Base-by-base conservation (phyloP, 257 asterid genomes). In the Solanum arcanum region DNA sequence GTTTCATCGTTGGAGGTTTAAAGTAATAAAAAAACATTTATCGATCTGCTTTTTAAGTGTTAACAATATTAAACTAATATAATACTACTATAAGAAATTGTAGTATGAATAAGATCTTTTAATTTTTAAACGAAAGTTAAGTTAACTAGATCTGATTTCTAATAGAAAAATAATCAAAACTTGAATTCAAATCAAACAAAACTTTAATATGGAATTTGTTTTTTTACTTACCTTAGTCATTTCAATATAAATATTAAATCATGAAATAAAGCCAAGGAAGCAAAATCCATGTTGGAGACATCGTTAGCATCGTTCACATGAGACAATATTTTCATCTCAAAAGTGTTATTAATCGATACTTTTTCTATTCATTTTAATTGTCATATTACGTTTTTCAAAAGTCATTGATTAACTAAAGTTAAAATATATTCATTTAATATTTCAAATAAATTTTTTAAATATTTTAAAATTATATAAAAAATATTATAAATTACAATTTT, bases 401-500 rank as follows among this genome's bases (percentile, higher is more conserved):
- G 3, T 52, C 0, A 52, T 52, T 16, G 0, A 52, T 0, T 2
- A 52, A 52, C 6, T 0, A 16, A 52, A 52, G 1, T 16, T 52
- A 52, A 3, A 52, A 15, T 52, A 52, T 3, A 52, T 16, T 52
- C 1, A 52, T 16, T 52, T 1, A 0, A 52, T 16, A 52, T 52
- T 52, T 16, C 6, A 52, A 52, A 52, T 3, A 52, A 27, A 27
- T 27, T 27, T 27, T 6, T 49, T 52, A 2, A 0, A 52, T 52
- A 52, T 52, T 1, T 3, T 6, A 52, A 52, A 52, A 52, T 0
- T 52, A 16, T 16, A 52, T 0, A 2, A 52, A 52, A 52, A 6
- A 0, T 52, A 52, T 0, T 52, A 52, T 52, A 52, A 52, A 52
- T 52, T 6, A 0, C 0, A 49, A 52, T 16, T 52, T 6, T 13